These are phyloP conservation scores for Nicotiana noctiflora DNA, from an alignment of 257 asterid genomes.

Conservation along the genomic window DNA sequence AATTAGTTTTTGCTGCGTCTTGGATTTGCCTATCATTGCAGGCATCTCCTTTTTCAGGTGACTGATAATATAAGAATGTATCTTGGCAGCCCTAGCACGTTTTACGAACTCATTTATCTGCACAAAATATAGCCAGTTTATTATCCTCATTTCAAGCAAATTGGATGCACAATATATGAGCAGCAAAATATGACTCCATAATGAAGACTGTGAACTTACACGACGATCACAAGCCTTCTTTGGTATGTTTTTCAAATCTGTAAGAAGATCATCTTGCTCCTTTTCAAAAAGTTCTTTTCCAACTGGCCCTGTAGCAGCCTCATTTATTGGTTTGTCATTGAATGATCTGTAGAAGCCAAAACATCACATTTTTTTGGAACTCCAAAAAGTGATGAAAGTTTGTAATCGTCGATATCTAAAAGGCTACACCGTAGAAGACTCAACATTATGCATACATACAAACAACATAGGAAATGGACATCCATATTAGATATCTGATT, in stretches of 20 bases:
- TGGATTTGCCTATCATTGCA: slow-evolving; percentile 94
- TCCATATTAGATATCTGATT: not conserved
- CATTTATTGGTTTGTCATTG: slow-evolving; percentile 82
- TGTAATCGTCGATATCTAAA: not conserved
- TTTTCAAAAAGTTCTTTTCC: slow-evolving; percentile 85
- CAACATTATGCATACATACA: not conserved
- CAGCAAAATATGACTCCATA: not conserved
- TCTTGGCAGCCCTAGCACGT: slow-evolving; percentile 95
- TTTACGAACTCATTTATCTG: slow-evolving; percentile 95
- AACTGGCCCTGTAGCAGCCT: slow-evolving; percentile 63
- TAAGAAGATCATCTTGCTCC: slow-evolving; percentile 83
- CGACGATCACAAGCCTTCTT: slow-evolving; percentile 97
- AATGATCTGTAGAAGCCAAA: slow-evolving; percentile 49
- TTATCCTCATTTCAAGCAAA: not conserved
- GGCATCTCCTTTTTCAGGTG: slow-evolving; percentile 94
- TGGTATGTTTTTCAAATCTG: slow-evolving; percentile 76
- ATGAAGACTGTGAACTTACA: slow-evolving; percentile 36
- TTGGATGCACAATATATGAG: not conserved
- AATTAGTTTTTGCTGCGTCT: slow-evolving; percentile 78
- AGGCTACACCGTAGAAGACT: not conserved
- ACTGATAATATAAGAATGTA: slow-evolving; percentile 79
- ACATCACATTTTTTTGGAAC: not conserved
- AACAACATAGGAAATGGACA: not conserved
- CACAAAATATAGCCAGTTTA: not conserved
- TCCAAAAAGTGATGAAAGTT: not conserved